Conservation (phyloP, 2,329 filamentous ascomycete species). For the Botrytis fabae region DNA sequence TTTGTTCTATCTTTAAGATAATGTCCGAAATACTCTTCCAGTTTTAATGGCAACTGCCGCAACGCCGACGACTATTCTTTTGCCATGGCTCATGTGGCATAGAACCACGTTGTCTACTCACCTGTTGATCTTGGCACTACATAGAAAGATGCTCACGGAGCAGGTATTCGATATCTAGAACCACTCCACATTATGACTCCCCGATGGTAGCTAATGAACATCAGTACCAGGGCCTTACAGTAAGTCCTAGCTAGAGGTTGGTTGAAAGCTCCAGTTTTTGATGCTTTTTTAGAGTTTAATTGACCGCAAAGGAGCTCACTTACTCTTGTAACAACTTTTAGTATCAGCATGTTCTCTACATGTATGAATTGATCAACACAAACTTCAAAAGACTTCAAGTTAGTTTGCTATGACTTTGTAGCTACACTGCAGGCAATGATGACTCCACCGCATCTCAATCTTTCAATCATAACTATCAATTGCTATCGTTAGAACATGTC, state of each 20-base stretch:
- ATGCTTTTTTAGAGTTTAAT: conserved; percentile 1
- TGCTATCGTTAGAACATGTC: background rate
- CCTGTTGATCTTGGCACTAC: background rate
- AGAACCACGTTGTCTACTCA: background rate
- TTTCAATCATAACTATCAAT: background rate
- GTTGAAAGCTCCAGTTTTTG: background rate
- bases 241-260: background rate
- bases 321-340: background rate
- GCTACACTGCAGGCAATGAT: conserved; percentile 14
- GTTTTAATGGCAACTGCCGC: background rate
- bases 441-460: background rate
- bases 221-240: background rate
- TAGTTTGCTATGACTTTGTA: conserved; percentile 4
- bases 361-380: background rate
- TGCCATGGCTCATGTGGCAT: background rate
- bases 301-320: background rate
- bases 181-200: background rate
- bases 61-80: background rate
- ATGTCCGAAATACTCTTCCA: conserved; percentile 10
- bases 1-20: background rate
- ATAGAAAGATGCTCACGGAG: background rate
- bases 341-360: background rate
- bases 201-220: background rate
- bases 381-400: background rate
- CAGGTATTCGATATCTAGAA: background rate